Evolutionary conservation across 306 rosid species (phyloP).

Genomic region (Sicyos edulis): DNA sequence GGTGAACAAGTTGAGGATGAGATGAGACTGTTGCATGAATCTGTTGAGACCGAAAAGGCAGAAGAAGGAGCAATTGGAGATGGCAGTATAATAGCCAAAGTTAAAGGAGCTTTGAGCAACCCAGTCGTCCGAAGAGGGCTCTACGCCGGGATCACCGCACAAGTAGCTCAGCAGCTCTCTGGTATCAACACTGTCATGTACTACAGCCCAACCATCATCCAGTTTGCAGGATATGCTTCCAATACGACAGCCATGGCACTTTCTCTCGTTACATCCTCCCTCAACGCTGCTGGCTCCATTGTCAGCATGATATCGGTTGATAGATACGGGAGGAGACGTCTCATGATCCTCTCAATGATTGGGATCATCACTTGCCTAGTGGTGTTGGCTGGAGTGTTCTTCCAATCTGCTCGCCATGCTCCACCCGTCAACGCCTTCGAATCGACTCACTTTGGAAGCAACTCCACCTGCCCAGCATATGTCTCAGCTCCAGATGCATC

Average conservation of each 20-base stretch:
- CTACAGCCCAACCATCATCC: conserved; percentile 85
- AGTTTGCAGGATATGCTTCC: conserved; percentile 75
- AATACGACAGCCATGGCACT: conserved; percentile 68
- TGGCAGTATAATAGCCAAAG: conserved; percentile 30
- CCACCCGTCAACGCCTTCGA: conserved; percentile 43
- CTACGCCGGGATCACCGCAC: conserved; percentile 59
- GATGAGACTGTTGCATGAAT: conserved; percentile 46
- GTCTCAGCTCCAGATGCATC: conserved; percentile 30
- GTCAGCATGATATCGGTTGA: conserved; percentile 59
- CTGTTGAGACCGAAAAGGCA: conserved; percentile 48
- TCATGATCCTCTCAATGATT: conserved; percentile 57
- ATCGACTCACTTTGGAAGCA: conserved; percentile 47
- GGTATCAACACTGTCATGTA: conserved; percentile 90
- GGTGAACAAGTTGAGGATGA: conserved; percentile 50
- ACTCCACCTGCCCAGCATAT: conserved; percentile 56
- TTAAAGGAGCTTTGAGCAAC: conserved; percentile 39
- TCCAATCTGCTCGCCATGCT: conserved; percentile 44
- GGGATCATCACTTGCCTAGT: conserved; percentile 51
- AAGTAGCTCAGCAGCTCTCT: conserved; percentile 75
- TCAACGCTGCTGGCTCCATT: conserved; percentile 57
- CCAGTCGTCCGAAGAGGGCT: conserved; percentile 61
- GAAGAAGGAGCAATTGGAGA: conserved; percentile 43
- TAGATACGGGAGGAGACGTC: conserved; percentile 55
- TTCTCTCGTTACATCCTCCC: conserved; percentile 68
- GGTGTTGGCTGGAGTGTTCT: conserved; percentile 44